Evolutionary conservation across 2,329 filamentous ascomycete genomes (phyloP), one percentile per base, ranked within the genome.

Genomic region (Aspergillus sp.): DNA sequence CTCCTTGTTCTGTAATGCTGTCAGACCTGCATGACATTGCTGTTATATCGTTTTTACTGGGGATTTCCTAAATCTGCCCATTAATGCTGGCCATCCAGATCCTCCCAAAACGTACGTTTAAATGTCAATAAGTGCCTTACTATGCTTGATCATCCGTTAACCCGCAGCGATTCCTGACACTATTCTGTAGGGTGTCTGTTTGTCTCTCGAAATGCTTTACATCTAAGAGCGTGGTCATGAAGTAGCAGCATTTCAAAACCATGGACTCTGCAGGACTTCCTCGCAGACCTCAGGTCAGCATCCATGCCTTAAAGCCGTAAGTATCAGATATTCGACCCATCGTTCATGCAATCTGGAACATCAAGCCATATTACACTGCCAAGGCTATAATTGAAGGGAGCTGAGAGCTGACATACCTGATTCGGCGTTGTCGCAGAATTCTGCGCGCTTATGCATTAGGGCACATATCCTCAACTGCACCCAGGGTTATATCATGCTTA

Each of bases 391-490:
- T 56, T 47, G 45, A 24, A 58, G 32, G 42, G 24, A 46, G 49
- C 47, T 52, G 29, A 52, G 31, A 36, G 42, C 47, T 55, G 29
- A 55, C 49, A 42, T 16, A n/a, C 16, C 16, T 49, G 47, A 47
- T 39, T 52, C 22, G 47, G 20, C 46, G 24, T 47, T 39, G 22
- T 50, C 60, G 31, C 58, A 78, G 76, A 24, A 67, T 79, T 49
- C 66, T 81, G 42, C 78, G 77, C 55, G 81, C 81, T 26, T 83
- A 82, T 66, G 77, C 72, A 4, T 65, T 83, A 55, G 80, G 79
- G 26, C 82, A 82, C 71, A 62, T 82, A 39, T 81, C 80, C 32
- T 76, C 74, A 49, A 76, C 80, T 11, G 75, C 75, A 22, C 82
- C 82, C 7, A 78, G 75, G 63, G 58, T 83, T 12, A 62, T 83